These are phyloP conservation scores for Tritrichomonas foetus DNA, from an alignment of 208 protist genomes.

Conservation along the genomic window DNA sequence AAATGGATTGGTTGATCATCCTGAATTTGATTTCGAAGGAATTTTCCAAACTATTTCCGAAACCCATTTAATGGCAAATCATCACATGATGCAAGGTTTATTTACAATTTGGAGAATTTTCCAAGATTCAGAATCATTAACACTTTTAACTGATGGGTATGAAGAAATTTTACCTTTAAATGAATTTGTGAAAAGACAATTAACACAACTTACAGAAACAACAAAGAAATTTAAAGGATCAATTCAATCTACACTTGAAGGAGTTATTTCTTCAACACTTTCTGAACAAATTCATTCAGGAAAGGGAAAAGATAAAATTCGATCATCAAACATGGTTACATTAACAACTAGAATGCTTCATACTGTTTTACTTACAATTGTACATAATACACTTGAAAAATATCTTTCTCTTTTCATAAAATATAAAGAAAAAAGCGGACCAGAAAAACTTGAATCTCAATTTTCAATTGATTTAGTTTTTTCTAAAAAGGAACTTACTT, in stretches of 20 bases:
- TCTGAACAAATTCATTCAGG: neutral
- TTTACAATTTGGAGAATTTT: conserved; percentile 28
- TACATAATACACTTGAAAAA: neutral
- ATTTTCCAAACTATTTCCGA: neutral
- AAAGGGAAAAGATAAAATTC: neutral
- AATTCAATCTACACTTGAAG: neutral
- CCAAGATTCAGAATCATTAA: neutral
- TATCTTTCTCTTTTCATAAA: neutral
- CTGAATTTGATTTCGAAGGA: neutral
- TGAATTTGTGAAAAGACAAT: neutral
- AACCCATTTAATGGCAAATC: neutral
- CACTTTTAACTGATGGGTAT: neutral
- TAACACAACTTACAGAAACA: neutral
- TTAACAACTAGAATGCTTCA: conserved; percentile 11
- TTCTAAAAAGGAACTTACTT: neutral
- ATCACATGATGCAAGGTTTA: neutral
- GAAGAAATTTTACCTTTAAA: neutral
- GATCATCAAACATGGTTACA: neutral
- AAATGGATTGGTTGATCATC: neutral
- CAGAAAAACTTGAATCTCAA: neutral
- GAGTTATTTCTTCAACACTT: neutral
- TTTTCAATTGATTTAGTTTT: neutral
- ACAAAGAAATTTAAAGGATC: neutral
- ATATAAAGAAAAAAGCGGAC: neutral
- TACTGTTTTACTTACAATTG: neutral